Conservation (phyloP, 371 early-diverging fungal species). For the Syncephalastrum contaminatum region DNA sequence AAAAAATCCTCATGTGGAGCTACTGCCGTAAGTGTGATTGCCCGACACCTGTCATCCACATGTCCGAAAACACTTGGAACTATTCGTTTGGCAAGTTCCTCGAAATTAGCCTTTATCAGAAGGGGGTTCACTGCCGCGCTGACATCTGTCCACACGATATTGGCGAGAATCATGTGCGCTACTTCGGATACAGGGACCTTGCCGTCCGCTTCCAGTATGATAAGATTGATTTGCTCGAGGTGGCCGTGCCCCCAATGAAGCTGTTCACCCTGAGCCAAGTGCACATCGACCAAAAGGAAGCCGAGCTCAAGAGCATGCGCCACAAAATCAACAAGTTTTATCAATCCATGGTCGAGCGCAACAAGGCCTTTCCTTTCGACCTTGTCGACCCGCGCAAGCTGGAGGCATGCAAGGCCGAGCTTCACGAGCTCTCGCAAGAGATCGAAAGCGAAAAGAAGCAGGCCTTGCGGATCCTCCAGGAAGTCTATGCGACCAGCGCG, state of each 20-base stretch:
- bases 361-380: conserved; percentile 66
- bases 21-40: conserved; percentile 75
- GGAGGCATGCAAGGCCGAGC: conserved; percentile 63
- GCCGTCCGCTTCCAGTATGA: conserved; percentile 81
- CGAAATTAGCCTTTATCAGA: conserved; percentile 85
- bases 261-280: conserved; percentile 64
- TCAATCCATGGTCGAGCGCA: conserved; percentile 69
- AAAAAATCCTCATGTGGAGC: conserved; percentile 90
- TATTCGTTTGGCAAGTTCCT: conserved; percentile 97
- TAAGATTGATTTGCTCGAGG: conserved; percentile 76
- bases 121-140: conserved; percentile 66
- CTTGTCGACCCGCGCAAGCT: conserved; percentile 63
- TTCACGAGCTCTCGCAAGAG: conserved; percentile 63
- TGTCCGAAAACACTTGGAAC: conserved; percentile 91
- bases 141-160: conserved; percentile 85
- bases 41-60: conserved; percentile 71
- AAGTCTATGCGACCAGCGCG: conserved; percentile 72
- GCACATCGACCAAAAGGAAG: conserved; percentile 58
- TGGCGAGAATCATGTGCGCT: conserved; percentile 78
- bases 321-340: conserved; percentile 68
- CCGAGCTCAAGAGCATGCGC: conserved; percentile 61
- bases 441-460: conserved; percentile 79
- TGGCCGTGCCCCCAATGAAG: conserved; percentile 82
- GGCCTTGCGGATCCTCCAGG: conserved; percentile 79
- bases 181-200: conserved; percentile 76